Base-by-base conservation (phyloP, 2,329 filamentous ascomycete species). In the Sphaerulina musiva region DNA sequence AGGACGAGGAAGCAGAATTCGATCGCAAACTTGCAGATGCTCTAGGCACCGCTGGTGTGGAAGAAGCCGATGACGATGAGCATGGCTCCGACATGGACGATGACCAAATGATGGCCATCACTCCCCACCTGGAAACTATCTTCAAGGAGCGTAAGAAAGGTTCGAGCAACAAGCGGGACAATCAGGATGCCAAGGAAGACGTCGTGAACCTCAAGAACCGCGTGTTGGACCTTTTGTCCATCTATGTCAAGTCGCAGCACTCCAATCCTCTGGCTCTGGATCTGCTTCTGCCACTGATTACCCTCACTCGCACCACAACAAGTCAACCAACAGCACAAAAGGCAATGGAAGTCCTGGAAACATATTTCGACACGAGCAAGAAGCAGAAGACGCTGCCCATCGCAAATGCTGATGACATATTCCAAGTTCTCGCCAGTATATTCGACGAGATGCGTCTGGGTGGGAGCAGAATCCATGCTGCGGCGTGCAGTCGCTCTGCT, bases 181-280 rank as follows among this genome's bases (percentile, higher is more conserved):
- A 87, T 64, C 89, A 89, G 67, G 86, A 92, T 56, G 91, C 92
- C 51, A 93, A 89, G 68, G 87, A 92, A 62, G 89, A 84, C 17
- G 88, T 97, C 67, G 76, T 95, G 65, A 91, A 92, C 72, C 95
- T 98, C 79, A 98, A 98, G 76, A 88, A 89, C 70, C 87, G 91
- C 41, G 86, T 96, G 5, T 80, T 97, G 4, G 93, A 97, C 66
- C 80, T 97, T 1, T 78, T 97, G 9, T 82, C 86, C 56, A 86
- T 93, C 59, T 97, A 89, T 70, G 78, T 93, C 59, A 90, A 87
- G 69, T 85, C 86, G 62, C 85, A 93, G 71, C 81, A 86, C 53
- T 78, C 78, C 20, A 86, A 83, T 63, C 72, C 80, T 1, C 74
- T 91, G 1, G 81, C 84, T 0, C 80, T 93, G 42, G 77, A 82